A percentile compares a stretch with the other conserved stretches of the same genome.
These are phyloP conservation scores for Fusarium nelsonii DNA, from an alignment of 2,329 filamentous ascomycete genomes.

Conservation along the genomic window DNA sequence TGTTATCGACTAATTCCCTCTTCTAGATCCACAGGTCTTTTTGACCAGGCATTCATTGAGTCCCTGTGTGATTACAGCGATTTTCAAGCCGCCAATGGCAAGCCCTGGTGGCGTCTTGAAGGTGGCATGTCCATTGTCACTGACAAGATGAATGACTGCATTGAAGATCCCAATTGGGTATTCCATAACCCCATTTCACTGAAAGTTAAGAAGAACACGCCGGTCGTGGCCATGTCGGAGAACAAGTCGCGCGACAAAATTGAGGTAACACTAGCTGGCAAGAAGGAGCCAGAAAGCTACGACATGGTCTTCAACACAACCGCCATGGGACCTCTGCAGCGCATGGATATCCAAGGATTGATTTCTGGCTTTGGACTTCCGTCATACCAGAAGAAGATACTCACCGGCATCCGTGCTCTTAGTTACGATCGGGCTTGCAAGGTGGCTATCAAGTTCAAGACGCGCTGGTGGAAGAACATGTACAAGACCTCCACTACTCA, in stretches of 20 bases:
- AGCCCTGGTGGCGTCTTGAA: slow-evolving; percentile 26
- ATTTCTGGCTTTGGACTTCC: background rate
- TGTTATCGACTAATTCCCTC: rapidly evolving
- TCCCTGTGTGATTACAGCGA: slow-evolving; percentile 32
- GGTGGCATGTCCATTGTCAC: slow-evolving; percentile 35
- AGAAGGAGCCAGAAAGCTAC: background rate
- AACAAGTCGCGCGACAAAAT: background rate
- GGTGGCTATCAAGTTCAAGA: slow-evolving; percentile 37
- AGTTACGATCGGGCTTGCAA: slow-evolving; percentile 32
- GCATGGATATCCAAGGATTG: slow-evolving; percentile 18
- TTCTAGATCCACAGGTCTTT: slow-evolving; percentile 25
- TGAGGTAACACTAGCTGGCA: background rate
- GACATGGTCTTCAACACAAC: slow-evolving; percentile 40
- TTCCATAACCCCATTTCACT: background rate
- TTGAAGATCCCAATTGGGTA: background rate
- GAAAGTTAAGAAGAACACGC: background rate
- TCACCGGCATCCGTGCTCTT: slow-evolving; percentile 20
- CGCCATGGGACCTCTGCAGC: slow-evolving; percentile 19
- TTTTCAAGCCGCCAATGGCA: slow-evolving; percentile 5
- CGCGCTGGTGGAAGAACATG: slow-evolving; percentile 32
- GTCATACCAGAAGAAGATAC: background rate
- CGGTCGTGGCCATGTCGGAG: slow-evolving; percentile 16
- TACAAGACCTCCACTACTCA: background rate
- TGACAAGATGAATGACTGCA: slow-evolving; percentile 16
- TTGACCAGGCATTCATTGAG: slow-evolving; percentile 26